Evolutionary conservation across 805 yeast species (phyloP), one percentile per base, ranked within the genome.

Genomic region (Monosporozyma servazzii): DNA sequence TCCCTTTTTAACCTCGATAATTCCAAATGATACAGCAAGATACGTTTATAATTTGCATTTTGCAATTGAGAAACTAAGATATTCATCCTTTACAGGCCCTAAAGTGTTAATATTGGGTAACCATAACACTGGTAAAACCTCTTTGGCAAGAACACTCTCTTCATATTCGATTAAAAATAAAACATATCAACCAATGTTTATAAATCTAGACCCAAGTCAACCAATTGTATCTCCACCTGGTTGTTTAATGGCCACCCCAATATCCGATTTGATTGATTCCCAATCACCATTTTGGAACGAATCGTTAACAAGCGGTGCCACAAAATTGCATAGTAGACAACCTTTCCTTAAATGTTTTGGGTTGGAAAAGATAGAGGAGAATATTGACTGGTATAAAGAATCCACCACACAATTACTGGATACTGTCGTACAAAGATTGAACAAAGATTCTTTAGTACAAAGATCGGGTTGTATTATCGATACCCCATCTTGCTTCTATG

Each of bases 301-400:
- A 47, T 80, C 86, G 23, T 74, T 81, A 54, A 80, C 89, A 0
- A 81, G 87, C 10, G 93, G 95, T 43, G 80, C 87, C 1, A 81
- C 90, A 1, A 71, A 76, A 54, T 81, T 84, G 55, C 90, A 86
- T 64, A 86, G 87, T n/a, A 87, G 88, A 64, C 95, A 88, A 66
- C 97, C 98, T 0, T 65, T 85, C n/a, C 91, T 86, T 8, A 83
- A 85, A 60, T 82, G 77, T 60, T 88, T 74, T 67, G 99, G 98
- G 0, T 75, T 82, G 49, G 86, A 82, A 47, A 68, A 72, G 37
- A 73, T 79, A 11, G 57, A 68, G 1, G 82, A 80, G 11, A 88
- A 88, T 64, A 63, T 52, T 40, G 53, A 53, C 3, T 51, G 76
- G 49, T 88, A 79, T 69, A 74, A 76, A 54, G 69, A 73, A 48